Percentiles rank a stretch among this genome's conserved stretches.
Conservation (phyloP, 2,329 filamentous ascomycete genomes). For the Trichoderma oligosporum region DNA sequence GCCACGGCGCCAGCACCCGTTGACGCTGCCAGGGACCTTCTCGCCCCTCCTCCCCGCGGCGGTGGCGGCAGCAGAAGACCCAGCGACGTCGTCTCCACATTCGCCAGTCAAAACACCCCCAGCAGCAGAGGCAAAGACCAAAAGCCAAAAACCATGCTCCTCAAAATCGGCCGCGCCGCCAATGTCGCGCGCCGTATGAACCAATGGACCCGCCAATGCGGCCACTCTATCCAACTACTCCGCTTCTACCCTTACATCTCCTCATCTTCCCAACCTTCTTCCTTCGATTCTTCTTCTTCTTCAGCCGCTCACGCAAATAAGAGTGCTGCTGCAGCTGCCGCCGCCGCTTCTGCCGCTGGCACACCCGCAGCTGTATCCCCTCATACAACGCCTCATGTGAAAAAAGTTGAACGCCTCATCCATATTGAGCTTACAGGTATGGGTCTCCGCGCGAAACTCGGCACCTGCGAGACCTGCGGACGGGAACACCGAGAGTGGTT, state of each 20-base stretch:
- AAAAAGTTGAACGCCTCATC: conserved; percentile 84
- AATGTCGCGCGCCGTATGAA: conserved; percentile 91
- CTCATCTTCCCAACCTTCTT: conserved; percentile 37
- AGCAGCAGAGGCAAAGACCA: conserved; percentile 22
- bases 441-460: conserved; percentile 50
- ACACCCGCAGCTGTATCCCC: conserved; percentile 38
- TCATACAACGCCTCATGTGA: conserved; percentile 76
- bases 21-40: conserved; percentile 57
- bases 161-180: conserved; percentile 64
- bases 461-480: conserved; percentile 71
- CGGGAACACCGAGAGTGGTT: conserved; percentile 94
- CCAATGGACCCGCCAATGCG: conserved; percentile 91
- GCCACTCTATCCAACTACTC: conserved; percentile 80
- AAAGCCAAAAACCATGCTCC: conserved; percentile 57
- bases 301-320: not conserved
- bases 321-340: not conserved
- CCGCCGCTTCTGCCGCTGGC: conserved; percentile 35
- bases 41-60: conserved; percentile 44
- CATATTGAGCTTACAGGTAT: conserved; percentile 78
- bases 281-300: conserved; percentile 18
- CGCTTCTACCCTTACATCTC: conserved; percentile 85
- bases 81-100: conserved; percentile 54
- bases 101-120: conserved; percentile 33
- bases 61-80: conserved; percentile 40
- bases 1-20: conserved; percentile 51